phyloP scores from a whole-genome alignment of 2,329 filamentous ascomycete genomes.

The Coniella vitis region DNA sequence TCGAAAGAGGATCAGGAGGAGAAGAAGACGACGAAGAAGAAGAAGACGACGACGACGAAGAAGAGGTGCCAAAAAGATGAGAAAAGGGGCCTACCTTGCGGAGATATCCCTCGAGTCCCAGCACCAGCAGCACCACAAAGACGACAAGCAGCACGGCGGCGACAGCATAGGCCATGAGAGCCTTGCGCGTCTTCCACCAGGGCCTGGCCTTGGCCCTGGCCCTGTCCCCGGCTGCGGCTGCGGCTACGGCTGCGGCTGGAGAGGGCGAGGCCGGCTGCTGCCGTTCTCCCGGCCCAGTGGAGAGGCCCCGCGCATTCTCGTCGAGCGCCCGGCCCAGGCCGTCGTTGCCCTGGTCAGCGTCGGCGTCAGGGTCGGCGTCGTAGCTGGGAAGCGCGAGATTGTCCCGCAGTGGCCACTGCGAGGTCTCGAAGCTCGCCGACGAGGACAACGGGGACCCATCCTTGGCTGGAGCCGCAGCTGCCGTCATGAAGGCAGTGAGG shows the following conservation, averaged over 20 bases:
- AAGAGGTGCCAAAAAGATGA: not conserved
- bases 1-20: conserved; percentile 9
- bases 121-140: conserved; percentile 13
- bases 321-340: not conserved
- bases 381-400: not conserved
- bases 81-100: conserved; percentile 14
- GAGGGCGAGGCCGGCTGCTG: not conserved
- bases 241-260: too few species aligned
- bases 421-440: not conserved
- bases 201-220: conserved; percentile 1
- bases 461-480: conserved; percentile 5
- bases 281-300: not conserved
- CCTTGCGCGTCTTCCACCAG: conserved; percentile 14
- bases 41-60: not conserved
- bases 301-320: conserved; percentile 1
- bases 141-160: conserved; percentile 8
- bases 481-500: conserved; percentile 7
- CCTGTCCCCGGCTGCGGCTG: not conserved
- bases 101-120: conserved; percentile 15
- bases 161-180: conserved; percentile 1
- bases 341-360: not conserved
- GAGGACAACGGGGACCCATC: conserved; percentile 11
- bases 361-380: not conserved
- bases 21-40: conserved; percentile 3
- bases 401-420: not conserved